Base-by-base conservation (phyloP, 805 yeast species). In the Jamesozyma jinghongensis region DNA sequence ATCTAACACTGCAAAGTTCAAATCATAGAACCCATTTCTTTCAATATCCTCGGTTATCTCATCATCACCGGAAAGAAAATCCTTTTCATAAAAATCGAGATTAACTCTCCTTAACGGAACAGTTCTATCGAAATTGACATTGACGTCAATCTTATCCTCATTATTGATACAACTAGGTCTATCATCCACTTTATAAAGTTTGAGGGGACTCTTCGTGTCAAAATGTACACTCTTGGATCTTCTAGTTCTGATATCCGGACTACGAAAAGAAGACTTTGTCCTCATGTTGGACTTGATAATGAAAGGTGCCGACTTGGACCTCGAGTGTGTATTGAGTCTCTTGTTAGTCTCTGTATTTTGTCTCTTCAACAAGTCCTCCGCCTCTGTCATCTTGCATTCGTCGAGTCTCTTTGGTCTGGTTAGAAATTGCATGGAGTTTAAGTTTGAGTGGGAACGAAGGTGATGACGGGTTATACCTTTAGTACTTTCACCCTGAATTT, bases 181-280 rank as follows among this genome's bases (percentile, higher is more conserved):
- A 55, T 86, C 95, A 41, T 71, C 71, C 49, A 76, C 74, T 45
- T 76, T 71, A 57, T 85, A 87, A 59, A 81, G 84, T 42, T 81
- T 72, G 19, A 85, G 81, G 48, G 83, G 85, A 17, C 69, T 73
- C 26, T 69, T 74, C 33, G 75, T 70, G 37, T 83, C 87, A 57
- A 86, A 86, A 67, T 85, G 95, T 6, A 86, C 96, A 57, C 75
- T 82, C 54, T 79, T 80, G 49, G 76, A 71, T 55, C 73, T 73
- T 29, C 26, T 13, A 37, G 33, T 36, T 28, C 29, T 34, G 10
- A 18, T 27, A 17, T 32, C 27, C 3, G n/a, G 19, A 4, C 13
- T 17, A 20, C 34, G 34, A 20, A 14, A 26, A 14, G 29, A 18
- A 37, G 30, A 30, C 12, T 20, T 30, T 12, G 28, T 20, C 6